Evolutionary conservation across 441 rosid species (phyloP), one percentile per base, ranked within the genome.

Genomic region (Macaranga tanarius): DNA sequence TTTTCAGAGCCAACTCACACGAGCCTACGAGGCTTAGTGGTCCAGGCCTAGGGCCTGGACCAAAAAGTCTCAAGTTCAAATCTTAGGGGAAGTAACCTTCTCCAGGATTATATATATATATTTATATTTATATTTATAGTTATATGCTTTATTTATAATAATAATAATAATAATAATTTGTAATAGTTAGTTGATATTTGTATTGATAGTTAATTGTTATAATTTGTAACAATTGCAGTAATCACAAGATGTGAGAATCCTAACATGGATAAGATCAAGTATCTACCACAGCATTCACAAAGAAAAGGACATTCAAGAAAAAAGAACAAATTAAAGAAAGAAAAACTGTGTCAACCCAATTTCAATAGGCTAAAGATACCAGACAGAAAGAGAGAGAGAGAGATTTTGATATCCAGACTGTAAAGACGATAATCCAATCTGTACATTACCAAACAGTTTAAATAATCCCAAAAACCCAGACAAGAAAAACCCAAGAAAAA

Each of bases 391-490:
- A 34, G 7, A 34, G n/a, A n/a, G n/a, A 62, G 42, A 71, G 25
- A 70, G 55, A 75, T 63, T 65, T 73, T 31, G 62, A 69, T 61
- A 55, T 71, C 79, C 84, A 80, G 83, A 76, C 78, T 80, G 84
- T 75, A 77, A 80, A 75, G 76, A 76, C 74, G 51, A 73, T 64
- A 68, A 56, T 74, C 71, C 74, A 75, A 73, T 78, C 80, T 83
- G 82, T 84, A 77, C 87, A 81, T 51, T 56, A 73, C 73, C 48
- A 71, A n/a, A 60, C 69, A 44, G 65, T 50, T 63, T 76, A 23
- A 76, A 69, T 44, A 23, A 62, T 66, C 73, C 77, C 6, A 50
- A 72, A 73, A 71, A 67, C 54, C 79, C 79, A 70, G 62, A 73
- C 67, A 76, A 3, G 8, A 38, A 52, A 73, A 75, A 63, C 70